Evolutionary conservation across 805 yeast genomes (phyloP).

Genomic region (Saturnispora besseyi): DNA sequence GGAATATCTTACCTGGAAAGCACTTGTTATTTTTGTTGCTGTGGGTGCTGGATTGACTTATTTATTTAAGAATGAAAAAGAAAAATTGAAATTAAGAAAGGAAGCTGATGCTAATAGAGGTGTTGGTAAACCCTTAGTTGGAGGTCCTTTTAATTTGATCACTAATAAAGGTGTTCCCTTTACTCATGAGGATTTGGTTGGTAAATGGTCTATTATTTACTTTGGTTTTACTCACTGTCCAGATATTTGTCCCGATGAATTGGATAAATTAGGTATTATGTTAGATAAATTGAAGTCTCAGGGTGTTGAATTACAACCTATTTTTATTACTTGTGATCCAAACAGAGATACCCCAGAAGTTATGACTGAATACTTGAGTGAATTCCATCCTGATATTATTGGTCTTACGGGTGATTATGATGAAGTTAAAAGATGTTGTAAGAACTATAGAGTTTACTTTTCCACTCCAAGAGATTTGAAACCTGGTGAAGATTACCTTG

Average conservation of each 20-base stretch:
- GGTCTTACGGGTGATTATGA: conserved; percentile 92
- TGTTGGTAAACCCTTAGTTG: conserved; percentile 84
- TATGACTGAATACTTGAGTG: conserved; percentile 69
- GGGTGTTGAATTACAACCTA: conserved; percentile 62
- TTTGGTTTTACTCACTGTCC: conserved; percentile 98
- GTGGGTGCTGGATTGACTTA: conserved; percentile 67
- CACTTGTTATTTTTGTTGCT: conserved; percentile 53
- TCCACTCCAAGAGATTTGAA: conserved; percentile 93
- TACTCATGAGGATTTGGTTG: conserved; percentile 67
- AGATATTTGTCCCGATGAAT: conserved; percentile 96
- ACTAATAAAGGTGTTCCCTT: conserved; percentile 67
- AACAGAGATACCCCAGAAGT: conserved; percentile 88
- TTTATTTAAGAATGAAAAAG: conserved; percentile 69
- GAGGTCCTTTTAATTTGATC: conserved; percentile 73
- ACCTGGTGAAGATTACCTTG: conserved; percentile 93
- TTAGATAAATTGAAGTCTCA: conserved; percentile 50
- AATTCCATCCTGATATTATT: conserved; percentile 81
- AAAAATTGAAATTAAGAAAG: conserved; percentile 59
- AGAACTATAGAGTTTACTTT: conserved; percentile 86
- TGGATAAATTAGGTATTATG: conserved; percentile 80
- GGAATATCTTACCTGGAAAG: conserved; percentile 82
- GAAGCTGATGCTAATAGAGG: conserved; percentile 83
- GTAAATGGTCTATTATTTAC: conserved; percentile 77
- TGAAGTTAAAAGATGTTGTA: conserved; percentile 75
- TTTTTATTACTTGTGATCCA: conserved; percentile 95